phyloP scores from a whole-genome alignment of 495 filamentous ascomycete species.

The Penicillium pancosmium region DNA sequence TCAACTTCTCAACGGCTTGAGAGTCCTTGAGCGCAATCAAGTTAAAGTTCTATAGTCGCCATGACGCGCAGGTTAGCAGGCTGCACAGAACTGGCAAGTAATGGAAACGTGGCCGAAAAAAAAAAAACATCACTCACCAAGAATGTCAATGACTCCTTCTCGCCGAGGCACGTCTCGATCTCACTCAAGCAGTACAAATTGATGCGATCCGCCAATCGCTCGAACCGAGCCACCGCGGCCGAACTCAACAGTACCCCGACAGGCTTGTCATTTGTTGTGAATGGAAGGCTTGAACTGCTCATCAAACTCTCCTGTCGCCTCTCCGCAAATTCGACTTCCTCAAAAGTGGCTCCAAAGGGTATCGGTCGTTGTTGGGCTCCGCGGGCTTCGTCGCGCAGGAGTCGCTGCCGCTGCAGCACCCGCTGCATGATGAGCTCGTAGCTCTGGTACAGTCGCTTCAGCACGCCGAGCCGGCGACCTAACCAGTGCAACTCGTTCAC shows the following conservation, averaged over 20 bases:
- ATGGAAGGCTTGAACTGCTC: constrained; percentile 25
- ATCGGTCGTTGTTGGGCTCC: constrained; percentile 22
- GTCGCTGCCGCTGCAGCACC: constrained; percentile 59
- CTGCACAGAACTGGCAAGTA: background rate
- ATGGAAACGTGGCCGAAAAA: background rate
- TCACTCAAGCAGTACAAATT: constrained; percentile 79
- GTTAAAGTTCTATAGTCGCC: constrained; percentile 71
- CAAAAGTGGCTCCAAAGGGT: constrained; percentile 28
- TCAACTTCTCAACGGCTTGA: constrained; percentile 74
- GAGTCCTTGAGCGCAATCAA: constrained; percentile 85
- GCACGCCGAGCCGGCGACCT: constrained; percentile 63
- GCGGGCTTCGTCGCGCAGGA: constrained; percentile 42
- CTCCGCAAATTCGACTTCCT: constrained; percentile 35
- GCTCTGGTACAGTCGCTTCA: constrained; percentile 77
- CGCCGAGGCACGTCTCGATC: constrained; percentile 75
- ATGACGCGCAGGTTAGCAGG: no score
- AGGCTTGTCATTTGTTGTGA: constrained; percentile 29
- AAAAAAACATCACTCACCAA: constrained; percentile 48
- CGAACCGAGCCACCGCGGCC: constrained; percentile 72
- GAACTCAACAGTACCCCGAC: constrained; percentile 63
- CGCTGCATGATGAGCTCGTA: constrained; percentile 79
- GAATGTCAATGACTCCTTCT: constrained; percentile 76
- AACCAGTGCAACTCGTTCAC: constrained; percentile 75
- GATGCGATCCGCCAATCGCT: constrained; percentile 74
- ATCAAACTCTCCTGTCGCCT: constrained; percentile 30